Percentiles rank a stretch among this genome's conserved stretches.
Conservation (phyloP, 148 eudicot genomes). For the Chenopodium formosanum region DNA sequence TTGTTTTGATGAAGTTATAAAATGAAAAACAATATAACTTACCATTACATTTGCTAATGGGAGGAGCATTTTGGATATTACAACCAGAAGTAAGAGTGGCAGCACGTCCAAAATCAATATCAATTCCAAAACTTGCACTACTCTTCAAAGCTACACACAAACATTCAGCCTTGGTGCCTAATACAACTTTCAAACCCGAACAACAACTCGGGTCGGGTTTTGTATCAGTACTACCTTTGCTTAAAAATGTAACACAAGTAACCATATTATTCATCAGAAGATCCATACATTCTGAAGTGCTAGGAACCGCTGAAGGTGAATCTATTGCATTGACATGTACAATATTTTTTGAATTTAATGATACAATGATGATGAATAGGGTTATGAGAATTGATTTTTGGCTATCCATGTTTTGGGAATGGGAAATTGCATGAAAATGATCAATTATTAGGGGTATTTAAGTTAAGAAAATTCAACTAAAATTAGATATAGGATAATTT, state of each 20-base stretch:
- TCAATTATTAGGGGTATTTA: neutral
- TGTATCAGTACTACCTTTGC: neutral
- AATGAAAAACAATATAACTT: neutral
- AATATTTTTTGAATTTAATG: too few relatives aligned
- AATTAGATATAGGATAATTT: neutral
- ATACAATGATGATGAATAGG: neutral
- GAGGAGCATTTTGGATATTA: neutral
- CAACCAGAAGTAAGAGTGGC: neutral
- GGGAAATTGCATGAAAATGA: neutral
- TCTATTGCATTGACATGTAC: neutral
- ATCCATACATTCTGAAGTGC: neutral
- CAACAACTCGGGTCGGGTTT: neutral
- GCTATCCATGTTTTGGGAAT: neutral
- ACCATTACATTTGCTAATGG: neutral
- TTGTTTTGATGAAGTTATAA: too few relatives aligned
- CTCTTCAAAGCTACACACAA: neutral
- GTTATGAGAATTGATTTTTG: neutral
- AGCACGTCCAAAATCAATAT: neutral
- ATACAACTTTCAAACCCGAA: neutral
- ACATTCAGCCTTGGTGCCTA: neutral
- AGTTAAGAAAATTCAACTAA: neutral
- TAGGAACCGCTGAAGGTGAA: neutral
- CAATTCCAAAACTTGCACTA: neutral
- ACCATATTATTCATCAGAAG: neutral
- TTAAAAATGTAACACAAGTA: neutral